These are phyloP conservation scores for Mortierella sp. DNA, from an alignment of 371 early-diverging fungal genomes.

Conservation along the genomic window DNA sequence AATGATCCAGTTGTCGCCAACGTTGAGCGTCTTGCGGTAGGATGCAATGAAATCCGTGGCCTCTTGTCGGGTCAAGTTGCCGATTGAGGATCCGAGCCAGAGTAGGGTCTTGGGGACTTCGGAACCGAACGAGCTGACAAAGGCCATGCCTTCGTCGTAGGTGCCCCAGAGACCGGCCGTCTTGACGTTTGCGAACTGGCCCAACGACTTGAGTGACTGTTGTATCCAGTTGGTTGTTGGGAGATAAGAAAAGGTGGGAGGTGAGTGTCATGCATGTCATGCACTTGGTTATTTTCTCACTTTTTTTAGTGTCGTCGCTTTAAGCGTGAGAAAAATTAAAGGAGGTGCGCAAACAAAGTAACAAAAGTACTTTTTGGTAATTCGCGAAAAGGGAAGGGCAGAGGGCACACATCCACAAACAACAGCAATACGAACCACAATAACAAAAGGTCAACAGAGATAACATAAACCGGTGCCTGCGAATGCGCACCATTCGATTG, in stretches of 20 bases:
- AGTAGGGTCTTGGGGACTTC: slow-evolving; percentile 75
- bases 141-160: slow-evolving; percentile 86
- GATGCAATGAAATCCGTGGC: slow-evolving; percentile 68
- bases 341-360: not conserved
- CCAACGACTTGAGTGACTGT: slow-evolving; percentile 62
- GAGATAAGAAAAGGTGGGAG: not conserved
- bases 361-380: not conserved
- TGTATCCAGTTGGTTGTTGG: not conserved
- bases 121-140: slow-evolving; percentile 64
- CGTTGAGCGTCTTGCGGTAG: slow-evolving; percentile 70
- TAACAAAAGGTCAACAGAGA: not conserved
- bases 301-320: not conserved
- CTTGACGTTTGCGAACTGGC: slow-evolving; percentile 70
- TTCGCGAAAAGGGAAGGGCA: not conserved
- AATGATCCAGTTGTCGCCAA: slow-evolving; percentile 83
- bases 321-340: not conserved
- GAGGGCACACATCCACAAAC: not conserved
- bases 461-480: not conserved
- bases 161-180: slow-evolving; percentile 90
- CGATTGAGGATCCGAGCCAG: slow-evolving; percentile 94
- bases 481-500: not conserved
- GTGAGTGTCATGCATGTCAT: not conserved
- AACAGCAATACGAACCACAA: not conserved
- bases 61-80: slow-evolving; percentile 77
- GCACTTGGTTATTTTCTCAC: not conserved